Percentiles rank a stretch among this genome's conserved stretches.
phyloP scores from a whole-genome alignment of 1,139 yeast genomes.

The Suhomyces bribrorum region DNA sequence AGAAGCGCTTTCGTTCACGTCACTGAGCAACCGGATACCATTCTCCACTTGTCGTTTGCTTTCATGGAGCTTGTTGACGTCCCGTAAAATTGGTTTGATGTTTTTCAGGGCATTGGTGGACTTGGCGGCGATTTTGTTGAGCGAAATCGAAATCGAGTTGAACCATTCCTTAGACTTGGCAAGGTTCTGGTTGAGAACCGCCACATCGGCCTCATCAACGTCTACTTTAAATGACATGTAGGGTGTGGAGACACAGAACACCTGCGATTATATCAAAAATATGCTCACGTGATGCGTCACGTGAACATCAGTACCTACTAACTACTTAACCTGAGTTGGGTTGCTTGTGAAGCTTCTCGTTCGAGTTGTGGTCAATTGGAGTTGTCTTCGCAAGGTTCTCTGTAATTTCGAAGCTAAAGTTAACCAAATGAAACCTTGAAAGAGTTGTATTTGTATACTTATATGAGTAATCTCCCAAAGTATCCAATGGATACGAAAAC shows the following conservation, averaged over 20 bases:
- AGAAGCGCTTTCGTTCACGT: constrained; percentile 66
- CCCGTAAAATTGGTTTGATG: constrained; percentile 69
- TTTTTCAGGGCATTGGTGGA: constrained; percentile 64
- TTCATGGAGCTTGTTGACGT: constrained; percentile 57
- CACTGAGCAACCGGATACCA: constrained; percentile 60
- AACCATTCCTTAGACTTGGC: constrained; percentile 60
- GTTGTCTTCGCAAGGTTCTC: no score
- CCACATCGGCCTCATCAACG: constrained; percentile 81
- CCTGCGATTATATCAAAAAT: not conserved
- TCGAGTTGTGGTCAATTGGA: not conserved
- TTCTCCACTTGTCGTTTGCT: constrained; percentile 62
- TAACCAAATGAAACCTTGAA: no score
- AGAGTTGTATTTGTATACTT: no score
- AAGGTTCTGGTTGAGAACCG: constrained; percentile 76
- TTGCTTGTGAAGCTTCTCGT: no score
- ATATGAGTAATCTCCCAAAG: no score
- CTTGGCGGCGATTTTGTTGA: constrained; percentile 55
- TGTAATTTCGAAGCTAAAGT: no score
- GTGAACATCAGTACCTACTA: not conserved
- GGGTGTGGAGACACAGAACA: not conserved
- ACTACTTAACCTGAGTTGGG: not conserved
- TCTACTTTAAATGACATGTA: constrained; percentile 39
- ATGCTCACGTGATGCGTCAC: no score
- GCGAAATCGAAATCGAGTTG: constrained; percentile 53
- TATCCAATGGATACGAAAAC: no score